Evolutionary conservation across 164 flowering plant genomes (phyloP), one percentile per base, ranked within the genome.

Genomic region (Vitis cinerea): DNA sequence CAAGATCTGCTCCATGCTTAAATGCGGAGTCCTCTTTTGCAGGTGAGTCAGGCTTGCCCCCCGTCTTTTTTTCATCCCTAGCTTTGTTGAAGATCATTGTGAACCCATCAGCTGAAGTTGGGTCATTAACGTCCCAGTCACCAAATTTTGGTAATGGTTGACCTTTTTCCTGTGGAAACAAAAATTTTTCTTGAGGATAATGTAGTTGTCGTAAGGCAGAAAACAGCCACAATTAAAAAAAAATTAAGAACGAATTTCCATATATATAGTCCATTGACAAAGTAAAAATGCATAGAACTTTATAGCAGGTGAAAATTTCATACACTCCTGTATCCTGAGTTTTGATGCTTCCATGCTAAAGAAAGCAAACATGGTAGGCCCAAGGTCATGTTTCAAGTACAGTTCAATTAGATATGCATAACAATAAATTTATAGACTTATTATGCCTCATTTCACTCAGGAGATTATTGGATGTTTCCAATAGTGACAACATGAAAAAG

Each of bases 51-150:
- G 69, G 57, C 54, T 70, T 80, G 37, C 76, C 79, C 23, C 82
- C 82, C 0, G 63, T 61, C 77, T 77, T 82, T 57, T 77, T 82
- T 59, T 80, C 83, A 70, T 79, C 68, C 67, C 84, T 72, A 31
- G 84, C 84, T 67, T 82, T 82, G 77, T 79, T 79, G 70, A 82
- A 82, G 61, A 82, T 82, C 15, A 82, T 77, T 1, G 84, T 79
- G 71, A 79, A 79, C 49, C 81, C 84, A 74, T 75, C 82, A 19
- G 84, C 81, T 29, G 82, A 78, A 27, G 82, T 73, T 9, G 82
- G 84, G 61, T 82, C 79, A 59, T 82, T 82, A 4, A 82, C 82
- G 66, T 82, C 84, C 84, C 84, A 82, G 55, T 82, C 84, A 58
- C 84, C 83, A 54, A 80, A 80, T 70, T 80, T 80, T 56, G 80